A percentile compares a stretch with the other conserved stretches of the same genome.
phyloP scores from a whole-genome alignment of 306 rosid genomes.

The Delonix regia region DNA sequence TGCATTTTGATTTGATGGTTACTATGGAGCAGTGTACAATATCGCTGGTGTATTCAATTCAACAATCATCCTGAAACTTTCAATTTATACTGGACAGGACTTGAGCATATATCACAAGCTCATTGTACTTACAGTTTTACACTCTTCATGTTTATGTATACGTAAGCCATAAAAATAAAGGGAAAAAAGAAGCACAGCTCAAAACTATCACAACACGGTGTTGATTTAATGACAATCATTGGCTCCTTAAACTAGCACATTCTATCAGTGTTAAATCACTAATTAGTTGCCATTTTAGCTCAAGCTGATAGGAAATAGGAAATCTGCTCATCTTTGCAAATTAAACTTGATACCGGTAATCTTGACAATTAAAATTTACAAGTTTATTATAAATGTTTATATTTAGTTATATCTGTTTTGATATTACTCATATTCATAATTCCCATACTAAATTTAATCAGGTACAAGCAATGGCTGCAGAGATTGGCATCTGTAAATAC shows the following conservation, averaged over 20 bases:
- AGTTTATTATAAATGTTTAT: neutral
- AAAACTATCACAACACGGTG: neutral
- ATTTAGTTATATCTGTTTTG: neutral
- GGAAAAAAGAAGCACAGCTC: conserved; percentile 7
- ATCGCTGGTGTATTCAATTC: neutral
- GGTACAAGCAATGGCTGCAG: conserved; percentile 70
- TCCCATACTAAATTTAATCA: conserved; percentile 43
- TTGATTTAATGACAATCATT: conserved; percentile 9
- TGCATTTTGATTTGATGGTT: conserved; percentile 21
- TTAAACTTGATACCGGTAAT: conserved; percentile 8
- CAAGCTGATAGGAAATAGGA: conserved; percentile 3
- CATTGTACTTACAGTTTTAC: neutral
- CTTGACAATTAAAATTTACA: neutral
- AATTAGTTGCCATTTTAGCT: conserved; percentile 17
- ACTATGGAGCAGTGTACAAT: conserved; percentile 5
- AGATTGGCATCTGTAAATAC: conserved; percentile 54
- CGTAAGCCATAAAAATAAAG: neutral
- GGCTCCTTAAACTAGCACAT: neutral
- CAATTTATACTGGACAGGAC: neutral
- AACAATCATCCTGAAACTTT: conserved; percentile 13
- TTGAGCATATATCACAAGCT: neutral
- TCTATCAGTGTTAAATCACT: conserved; percentile 1
- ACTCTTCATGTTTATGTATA: conserved; percentile 16
- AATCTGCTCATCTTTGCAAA: conserved; percentile 14
- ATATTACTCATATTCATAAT: conserved; percentile 17